Evolutionary conservation across 208 protist species (phyloP).

Genomic region (Acanthamoeba healyi): DNA sequence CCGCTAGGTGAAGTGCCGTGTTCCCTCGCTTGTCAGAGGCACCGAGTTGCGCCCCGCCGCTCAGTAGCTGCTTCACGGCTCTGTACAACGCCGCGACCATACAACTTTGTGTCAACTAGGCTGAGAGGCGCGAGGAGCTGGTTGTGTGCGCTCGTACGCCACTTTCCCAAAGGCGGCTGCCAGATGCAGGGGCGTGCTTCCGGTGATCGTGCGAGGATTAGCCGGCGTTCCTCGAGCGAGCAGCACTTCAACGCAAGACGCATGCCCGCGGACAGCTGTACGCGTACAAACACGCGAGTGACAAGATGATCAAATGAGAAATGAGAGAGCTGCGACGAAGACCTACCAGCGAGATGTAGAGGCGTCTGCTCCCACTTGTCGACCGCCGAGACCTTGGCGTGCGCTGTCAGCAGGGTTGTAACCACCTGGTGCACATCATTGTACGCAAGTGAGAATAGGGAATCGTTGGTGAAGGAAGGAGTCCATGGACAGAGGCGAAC

Average conservation of each 20-base stretch:
- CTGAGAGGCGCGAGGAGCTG: too few species aligned
- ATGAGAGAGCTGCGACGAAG: too few species aligned
- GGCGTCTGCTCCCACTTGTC: conserved; percentile 45
- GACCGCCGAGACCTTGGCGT: not conserved
- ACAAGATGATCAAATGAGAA: not conserved
- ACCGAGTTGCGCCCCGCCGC: not conserved
- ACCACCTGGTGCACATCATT: not conserved
- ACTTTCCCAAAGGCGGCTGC: not conserved
- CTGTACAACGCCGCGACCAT: too few species aligned
- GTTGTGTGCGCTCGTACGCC: not conserved
- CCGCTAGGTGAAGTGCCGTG: not conserved
- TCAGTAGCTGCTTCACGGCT: not conserved
- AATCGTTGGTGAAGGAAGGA: too few species aligned
- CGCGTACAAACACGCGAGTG: not conserved
- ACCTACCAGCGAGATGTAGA: not conserved
- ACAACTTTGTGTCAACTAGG: too few species aligned
- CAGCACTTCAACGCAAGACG: not conserved
- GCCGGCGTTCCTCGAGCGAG: not conserved
- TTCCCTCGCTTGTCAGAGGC: not conserved
- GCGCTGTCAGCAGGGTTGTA: not conserved
- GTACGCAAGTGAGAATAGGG: too few species aligned
- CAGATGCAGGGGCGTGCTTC: not conserved
- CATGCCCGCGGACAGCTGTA: conserved; percentile 20
- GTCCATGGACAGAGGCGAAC: too few species aligned
- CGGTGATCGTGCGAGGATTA: not conserved